Conservation (phyloP, 352 stramenopile species). For the Peronospora belbahrii region DNA sequence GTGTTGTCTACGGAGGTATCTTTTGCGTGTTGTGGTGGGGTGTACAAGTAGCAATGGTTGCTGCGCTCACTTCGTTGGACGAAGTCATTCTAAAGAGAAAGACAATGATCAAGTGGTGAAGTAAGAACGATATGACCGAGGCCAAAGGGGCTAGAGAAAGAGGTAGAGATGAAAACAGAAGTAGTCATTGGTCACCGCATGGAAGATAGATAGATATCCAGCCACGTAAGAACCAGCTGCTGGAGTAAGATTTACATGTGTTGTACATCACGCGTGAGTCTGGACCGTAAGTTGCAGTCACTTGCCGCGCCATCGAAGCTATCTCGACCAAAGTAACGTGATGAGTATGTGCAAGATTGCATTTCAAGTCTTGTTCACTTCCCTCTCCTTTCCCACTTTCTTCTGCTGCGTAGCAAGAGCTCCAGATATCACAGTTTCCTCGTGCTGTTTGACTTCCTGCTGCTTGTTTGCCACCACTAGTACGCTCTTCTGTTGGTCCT, state of each 20-base stretch:
- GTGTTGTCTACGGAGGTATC: conserved; percentile 40
- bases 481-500: conserved; percentile 10
- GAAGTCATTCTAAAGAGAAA: conserved; percentile 35
- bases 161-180: background rate
- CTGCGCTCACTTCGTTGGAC: conserved; percentile 55
- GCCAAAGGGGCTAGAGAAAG: conserved; percentile 1
- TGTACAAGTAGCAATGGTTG: conserved; percentile 43
- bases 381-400: background rate
- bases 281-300: no score
- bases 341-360: no score
- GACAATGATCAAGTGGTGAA: conserved; percentile 14
- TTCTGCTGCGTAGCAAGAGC: conserved; percentile 19
- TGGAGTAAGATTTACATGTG: no score
- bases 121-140: background rate
- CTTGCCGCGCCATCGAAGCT: no score
- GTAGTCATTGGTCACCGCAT: background rate
- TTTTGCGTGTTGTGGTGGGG: conserved; percentile 49
- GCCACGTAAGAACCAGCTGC: no score
- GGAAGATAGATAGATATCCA: background rate
- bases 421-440: background rate
- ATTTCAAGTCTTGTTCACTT: conserved; percentile 11
- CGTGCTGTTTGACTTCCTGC: background rate
- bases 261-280: background rate
- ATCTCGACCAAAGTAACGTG: no score
- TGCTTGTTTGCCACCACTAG: conserved; percentile 8